phyloP scores from a whole-genome alignment of 192 early-diverging fungal species.

The Backusella tuberculispora region DNA sequence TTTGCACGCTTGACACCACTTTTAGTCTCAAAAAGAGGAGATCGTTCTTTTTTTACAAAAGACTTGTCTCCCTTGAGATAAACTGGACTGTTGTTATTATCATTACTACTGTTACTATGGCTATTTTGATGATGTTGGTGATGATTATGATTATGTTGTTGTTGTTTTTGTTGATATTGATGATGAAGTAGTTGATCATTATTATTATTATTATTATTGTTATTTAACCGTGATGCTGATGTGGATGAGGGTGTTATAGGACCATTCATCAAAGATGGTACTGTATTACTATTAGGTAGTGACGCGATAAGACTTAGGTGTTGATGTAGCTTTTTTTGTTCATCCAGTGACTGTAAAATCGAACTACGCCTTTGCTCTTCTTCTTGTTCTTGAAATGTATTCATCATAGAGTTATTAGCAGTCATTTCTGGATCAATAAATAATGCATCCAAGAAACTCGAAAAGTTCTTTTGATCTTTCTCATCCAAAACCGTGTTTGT shows the following conservation, averaged over 20 bases:
- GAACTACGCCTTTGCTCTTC: constrained; percentile 22
- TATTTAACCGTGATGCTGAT: not conserved
- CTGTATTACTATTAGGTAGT: constrained; percentile 4
- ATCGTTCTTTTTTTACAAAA: not conserved
- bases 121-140: not conserved
- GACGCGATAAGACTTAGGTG: not conserved
- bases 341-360: constrained; percentile 25
- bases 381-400: constrained; percentile 24
- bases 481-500: constrained; percentile 39
- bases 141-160: not conserved
- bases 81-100: not conserved
- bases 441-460: constrained; percentile 50
- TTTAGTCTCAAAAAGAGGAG: not conserved
- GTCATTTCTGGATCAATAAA: constrained; percentile 51
- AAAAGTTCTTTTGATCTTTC: constrained; percentile 51
- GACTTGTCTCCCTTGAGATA: not conserved
- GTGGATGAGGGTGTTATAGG: not conserved
- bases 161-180: not conserved
- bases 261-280: constrained; percentile 3
- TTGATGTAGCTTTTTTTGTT: constrained; percentile 24
- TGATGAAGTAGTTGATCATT: not conserved
- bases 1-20: constrained; percentile 4
- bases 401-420: not conserved
- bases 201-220: too few relatives aligned
- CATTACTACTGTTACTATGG: not conserved